These are phyloP conservation scores for Populus davidiana DNA, from an alignment of 345 rosid species.

Conservation along the genomic window DNA sequence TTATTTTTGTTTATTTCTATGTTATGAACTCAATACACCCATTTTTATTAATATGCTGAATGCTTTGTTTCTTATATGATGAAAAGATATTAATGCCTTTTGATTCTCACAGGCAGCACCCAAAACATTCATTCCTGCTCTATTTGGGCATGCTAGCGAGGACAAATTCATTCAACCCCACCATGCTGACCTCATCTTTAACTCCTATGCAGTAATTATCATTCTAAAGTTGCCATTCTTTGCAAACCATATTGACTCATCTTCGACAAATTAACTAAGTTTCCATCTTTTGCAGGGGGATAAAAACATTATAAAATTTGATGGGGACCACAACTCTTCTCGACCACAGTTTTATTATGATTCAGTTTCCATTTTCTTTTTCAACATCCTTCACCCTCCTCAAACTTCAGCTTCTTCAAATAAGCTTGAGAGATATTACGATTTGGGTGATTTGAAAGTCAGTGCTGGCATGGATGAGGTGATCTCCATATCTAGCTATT, in stretches of 20 bases:
- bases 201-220: conserved; percentile 30
- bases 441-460: conserved; percentile 57
- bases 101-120: conserved; percentile 29
- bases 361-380: conserved; percentile 92
- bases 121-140: conserved; percentile 31
- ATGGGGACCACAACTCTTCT: conserved; percentile 93
- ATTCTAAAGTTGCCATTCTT: neutral
- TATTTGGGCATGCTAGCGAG: conserved; percentile 34
- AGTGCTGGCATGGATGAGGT: conserved; percentile 71
- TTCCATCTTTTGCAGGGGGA: conserved; percentile 66
- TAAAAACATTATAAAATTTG: conserved; percentile 87
- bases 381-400: conserved; percentile 87
- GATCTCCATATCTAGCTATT: conserved; percentile 22
- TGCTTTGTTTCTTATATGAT: conserved; percentile 1
- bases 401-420: conserved; percentile 45
- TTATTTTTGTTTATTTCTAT: neutral
- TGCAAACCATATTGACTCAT: conserved; percentile 3
- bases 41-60: neutral
- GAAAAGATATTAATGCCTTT: conserved; percentile 1
- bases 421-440: conserved; percentile 78
- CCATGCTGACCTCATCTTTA: conserved; percentile 31
- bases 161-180: conserved; percentile 37
- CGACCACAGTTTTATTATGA: conserved; percentile 89
- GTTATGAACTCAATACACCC: neutral
- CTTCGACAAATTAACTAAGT: conserved; percentile 4